Base-by-base conservation (phyloP, 192 early-diverging fungal genomes). In the Lobosporangium transversale region DNA sequence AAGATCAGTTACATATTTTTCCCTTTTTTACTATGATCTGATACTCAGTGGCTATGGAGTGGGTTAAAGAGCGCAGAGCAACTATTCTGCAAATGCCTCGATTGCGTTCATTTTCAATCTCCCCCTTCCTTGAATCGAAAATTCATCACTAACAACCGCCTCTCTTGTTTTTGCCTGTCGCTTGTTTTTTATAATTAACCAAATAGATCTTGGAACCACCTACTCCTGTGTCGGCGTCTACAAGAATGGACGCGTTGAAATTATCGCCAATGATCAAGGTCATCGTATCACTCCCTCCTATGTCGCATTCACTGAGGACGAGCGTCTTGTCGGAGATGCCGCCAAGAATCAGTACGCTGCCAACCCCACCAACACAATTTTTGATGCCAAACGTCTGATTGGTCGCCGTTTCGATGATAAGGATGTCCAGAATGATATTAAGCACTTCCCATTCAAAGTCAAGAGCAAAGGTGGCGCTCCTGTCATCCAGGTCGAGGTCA, bases 241-340 rank as follows among this genome's bases (percentile, higher is more conserved):
- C 86, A 89, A 94, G 86, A 91, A 97, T 80, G 94, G 91, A 50
- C 88, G 90, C 62, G 96, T 98, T 53, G 96, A 98, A 82, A 96
- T 98, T 82, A 95, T 97, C 70, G 93, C 95, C 61, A 95, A 97
- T 89, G 95, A 97, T 78, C 92, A 95, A 78, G 95, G 95, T 74
- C 83, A 93, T 85, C 94, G 95, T 81, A 95, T 95, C 73, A 96
- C 94, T 27, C 94, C 95, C 21, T 96, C 95, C 45, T 96, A 94
- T 82, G 95, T 96, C 58, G 94, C 89, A 45, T 96, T 96, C 70
- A 94, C 94, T 57, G 88, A 95, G 53, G 89, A 90, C 31, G 95
- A 95, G 84, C 89, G 93, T 62, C 89, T 96, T 47, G 90, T 96
- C 65, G 95, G 95, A 62, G 94, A 96, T 58, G 91, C 94, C 37